Percentiles rank a stretch among this genome's conserved stretches.
Conservation (phyloP, 2,329 filamentous ascomycete genomes). For the Cladosporium oxysporum region DNA sequence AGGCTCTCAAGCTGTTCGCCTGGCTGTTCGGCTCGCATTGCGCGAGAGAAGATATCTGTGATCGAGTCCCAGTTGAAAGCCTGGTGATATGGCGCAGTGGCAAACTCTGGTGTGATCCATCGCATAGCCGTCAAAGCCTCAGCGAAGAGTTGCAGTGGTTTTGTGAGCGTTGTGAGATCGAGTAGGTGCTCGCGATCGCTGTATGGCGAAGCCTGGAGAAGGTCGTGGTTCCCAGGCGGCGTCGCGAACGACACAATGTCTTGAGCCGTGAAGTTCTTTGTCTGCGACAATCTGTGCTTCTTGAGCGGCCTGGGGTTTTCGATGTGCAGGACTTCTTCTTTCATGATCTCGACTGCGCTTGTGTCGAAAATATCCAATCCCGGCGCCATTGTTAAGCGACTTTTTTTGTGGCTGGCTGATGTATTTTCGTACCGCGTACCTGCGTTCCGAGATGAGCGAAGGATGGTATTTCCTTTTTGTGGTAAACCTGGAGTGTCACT, state of each 20-base stretch:
- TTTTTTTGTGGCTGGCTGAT: background rate
- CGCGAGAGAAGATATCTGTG: conserved; percentile 55
- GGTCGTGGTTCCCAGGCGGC: conserved; percentile 28
- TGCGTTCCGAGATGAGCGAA: background rate
- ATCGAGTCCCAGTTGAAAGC: conserved; percentile 76
- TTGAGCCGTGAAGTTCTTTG: conserved; percentile 14
- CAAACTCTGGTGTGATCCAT: conserved; percentile 69
- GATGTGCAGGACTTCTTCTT: conserved; percentile 2
- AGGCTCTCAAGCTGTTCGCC: background rate
- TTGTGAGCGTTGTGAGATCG: conserved; percentile 66
- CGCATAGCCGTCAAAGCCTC: conserved; percentile 67
- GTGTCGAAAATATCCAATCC: background rate
- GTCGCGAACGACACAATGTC: conserved; percentile 2
- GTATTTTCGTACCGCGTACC: conserved; percentile 12
- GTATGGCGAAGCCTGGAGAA: conserved; percentile 75
- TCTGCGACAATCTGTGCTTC: background rate
- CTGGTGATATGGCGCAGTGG: conserved; percentile 69
- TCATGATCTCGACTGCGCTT: background rate
- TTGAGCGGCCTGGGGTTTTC: background rate
- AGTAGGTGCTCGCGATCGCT: conserved; percentile 69
- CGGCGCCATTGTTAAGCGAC: conserved; percentile 10
- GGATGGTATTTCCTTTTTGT: background rate
- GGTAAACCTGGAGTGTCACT: background rate
- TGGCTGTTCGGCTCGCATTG: conserved; percentile 6
- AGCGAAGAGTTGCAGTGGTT: conserved; percentile 68